phyloP scores from a whole-genome alignment of 768 basidiomycete genomes.

The Brasilioporus rufonigricans region DNA sequence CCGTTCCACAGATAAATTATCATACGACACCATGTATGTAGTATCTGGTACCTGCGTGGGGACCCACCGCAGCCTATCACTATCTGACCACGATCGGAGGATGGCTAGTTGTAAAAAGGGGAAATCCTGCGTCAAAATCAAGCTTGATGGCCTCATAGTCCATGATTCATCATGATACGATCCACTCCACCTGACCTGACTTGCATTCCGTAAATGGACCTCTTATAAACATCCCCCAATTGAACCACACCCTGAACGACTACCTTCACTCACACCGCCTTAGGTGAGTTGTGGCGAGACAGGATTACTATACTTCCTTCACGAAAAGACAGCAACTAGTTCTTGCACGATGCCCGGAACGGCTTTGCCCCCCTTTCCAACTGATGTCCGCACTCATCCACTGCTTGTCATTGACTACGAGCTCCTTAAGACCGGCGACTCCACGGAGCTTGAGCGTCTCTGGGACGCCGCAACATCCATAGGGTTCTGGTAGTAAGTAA shows the following conservation, averaged over 20 bases:
- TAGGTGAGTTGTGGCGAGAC: background rate
- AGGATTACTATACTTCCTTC: background rate
- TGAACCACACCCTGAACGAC: background rate
- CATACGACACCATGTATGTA: no score
- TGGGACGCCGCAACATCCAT: slow-evolving; percentile 48
- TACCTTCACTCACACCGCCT: background rate
- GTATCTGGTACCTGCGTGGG: no score
- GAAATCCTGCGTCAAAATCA: no score
- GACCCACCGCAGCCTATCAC: no score
- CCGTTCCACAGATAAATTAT: no score
- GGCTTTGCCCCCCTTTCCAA: slow-evolving; percentile 42
- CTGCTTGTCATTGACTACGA: slow-evolving; percentile 46
- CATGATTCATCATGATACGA: no score
- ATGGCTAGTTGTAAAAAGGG: no score
- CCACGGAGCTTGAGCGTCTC: slow-evolving; percentile 39
- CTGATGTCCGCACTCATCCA: slow-evolving; percentile 42
- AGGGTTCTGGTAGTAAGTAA: slow-evolving; percentile 55
- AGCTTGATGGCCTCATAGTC: no score
- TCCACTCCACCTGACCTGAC: background rate
- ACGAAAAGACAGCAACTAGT: background rate
- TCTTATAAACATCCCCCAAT: background rate
- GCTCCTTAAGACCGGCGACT: slow-evolving; percentile 35
- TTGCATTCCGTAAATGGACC: background rate
- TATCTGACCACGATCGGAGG: no score
- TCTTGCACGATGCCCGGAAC: slow-evolving; percentile 32